Percentiles rank a stretch among this genome's conserved stretches.
Evolutionary conservation across 1,284 basidiomycete species (phyloP).

Genomic region (Nidula niveotomentosa): DNA sequence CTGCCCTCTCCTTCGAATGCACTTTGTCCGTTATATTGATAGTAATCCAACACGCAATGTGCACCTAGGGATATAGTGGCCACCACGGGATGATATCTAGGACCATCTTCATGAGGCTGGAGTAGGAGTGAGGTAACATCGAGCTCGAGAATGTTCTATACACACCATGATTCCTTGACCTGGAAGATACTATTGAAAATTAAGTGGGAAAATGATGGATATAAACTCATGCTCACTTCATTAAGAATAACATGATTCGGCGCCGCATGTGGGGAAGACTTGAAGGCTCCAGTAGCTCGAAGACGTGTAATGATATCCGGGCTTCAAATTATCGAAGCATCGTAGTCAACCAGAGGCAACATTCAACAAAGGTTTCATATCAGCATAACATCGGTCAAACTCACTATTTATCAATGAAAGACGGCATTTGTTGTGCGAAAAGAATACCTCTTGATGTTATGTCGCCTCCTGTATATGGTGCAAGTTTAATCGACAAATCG

Average conservation of each 20-base stretch:
- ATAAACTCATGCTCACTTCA: slow-evolving; percentile 46
- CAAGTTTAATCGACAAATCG: neutral
- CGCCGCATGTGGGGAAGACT: slow-evolving; percentile 54
- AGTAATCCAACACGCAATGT: slow-evolving; percentile 85
- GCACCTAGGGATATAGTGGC: slow-evolving; percentile 88
- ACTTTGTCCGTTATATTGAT: slow-evolving; percentile 53
- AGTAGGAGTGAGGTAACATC: slow-evolving; percentile 7
- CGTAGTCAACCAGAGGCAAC: neutral
- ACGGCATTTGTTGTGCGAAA: slow-evolving; percentile 62
- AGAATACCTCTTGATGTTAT: slow-evolving; percentile 60
- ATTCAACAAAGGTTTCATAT: neutral
- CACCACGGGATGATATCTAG: slow-evolving; percentile 85
- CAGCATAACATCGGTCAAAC: slow-evolving; percentile 13
- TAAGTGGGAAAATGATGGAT: slow-evolving; percentile 10
- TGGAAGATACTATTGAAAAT: slow-evolving; percentile 63
- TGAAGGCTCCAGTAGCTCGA: slow-evolving; percentile 58
- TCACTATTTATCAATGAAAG: slow-evolving; percentile 61
- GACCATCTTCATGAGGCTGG: slow-evolving; percentile 93
- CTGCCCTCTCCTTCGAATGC: slow-evolving; percentile 33
- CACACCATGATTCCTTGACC: slow-evolving; percentile 92
- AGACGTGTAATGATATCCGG: slow-evolving; percentile 79
- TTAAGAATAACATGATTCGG: slow-evolving; percentile 91
- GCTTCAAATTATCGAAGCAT: slow-evolving; percentile 39
- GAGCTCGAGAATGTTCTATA: slow-evolving; percentile 2
- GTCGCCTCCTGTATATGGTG: slow-evolving; percentile 57